Evolutionary conservation across 495 filamentous ascomycete species (phyloP), one percentile per base, ranked within the genome.

Genomic region (Parathielavia appendiculata): DNA sequence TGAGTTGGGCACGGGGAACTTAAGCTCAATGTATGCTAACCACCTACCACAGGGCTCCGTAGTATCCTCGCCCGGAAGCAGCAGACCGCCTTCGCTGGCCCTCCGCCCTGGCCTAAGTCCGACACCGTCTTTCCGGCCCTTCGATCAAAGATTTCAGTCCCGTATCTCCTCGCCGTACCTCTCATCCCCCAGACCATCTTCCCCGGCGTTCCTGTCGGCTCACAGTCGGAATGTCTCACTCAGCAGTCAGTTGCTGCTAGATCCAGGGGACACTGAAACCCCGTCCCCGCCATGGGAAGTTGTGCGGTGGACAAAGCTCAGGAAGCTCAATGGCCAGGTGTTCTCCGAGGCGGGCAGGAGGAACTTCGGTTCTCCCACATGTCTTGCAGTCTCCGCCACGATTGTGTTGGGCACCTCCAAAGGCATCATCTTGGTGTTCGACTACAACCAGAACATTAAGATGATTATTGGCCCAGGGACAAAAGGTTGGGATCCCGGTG

Each of bases 281-380:
- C 78, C 81, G 71, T 79, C 82, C 63, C 83, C 87, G 10, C 93
- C 92, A 20, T 99, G 93, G 93, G 93, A 97, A 69, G 90, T 97
- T 56, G 86, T 99, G 51, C 78, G 90, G 70, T 99, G 93, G 93
- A 97, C 91, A 0, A 96, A 89, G 68, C 70, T 99, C 57, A 89
- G 85, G 66, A 97, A 91, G 64, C 84, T 97, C 56, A 89, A 90
- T 23, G 86, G 84, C 0, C 88, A 97, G 66, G 82, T 86, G 8
- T 97, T 97, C 69, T 97, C 95, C n/a, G 95, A 99, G 69, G 82
- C 86, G 47, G 93, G 92, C 38, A 95, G 85, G 74, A 86, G 93
- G 20, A 96, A 85, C 68, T 97, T 96, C 76, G 93, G 93, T 35
- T 81, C 86, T 30, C 90, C 95, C 51, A 97, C 91, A 1, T 97